phyloP scores from a whole-genome alignment of 2,329 filamentous ascomycete genomes.

The Iodosphaeria phyllophila region DNA sequence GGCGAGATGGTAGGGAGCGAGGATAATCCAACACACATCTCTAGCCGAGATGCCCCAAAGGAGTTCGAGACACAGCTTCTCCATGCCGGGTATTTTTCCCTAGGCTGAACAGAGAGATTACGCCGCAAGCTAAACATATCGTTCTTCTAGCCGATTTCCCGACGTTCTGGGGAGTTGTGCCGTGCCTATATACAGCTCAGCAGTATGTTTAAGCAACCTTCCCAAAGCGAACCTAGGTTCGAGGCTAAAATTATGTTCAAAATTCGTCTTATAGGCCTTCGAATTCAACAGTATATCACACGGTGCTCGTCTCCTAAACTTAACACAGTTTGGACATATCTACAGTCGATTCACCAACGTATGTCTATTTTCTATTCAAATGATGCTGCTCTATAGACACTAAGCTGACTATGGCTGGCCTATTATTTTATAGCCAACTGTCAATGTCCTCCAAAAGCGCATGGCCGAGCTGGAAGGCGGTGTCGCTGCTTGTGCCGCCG shows the following conservation, averaged over 20 bases:
- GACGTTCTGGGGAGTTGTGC: too few relatives aligned
- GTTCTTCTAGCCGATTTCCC: too few relatives aligned
- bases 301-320: slow-evolving; percentile 80
- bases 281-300: slow-evolving; percentile 93
- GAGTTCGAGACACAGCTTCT: slow-evolving; percentile 76
- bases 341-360: slow-evolving; percentile 95
- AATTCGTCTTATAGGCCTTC: slow-evolving; percentile 56
- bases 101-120: slow-evolving; percentile 3
- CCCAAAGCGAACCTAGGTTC: too few relatives aligned
- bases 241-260: too few relatives aligned
- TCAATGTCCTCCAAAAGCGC: slow-evolving; percentile 91
- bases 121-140: slow-evolving; percentile 4
- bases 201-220: too few relatives aligned
- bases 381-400: neutral
- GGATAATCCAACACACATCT: too few relatives aligned
- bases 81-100: slow-evolving; percentile 50
- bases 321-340: slow-evolving; percentile 95
- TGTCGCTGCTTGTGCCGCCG: slow-evolving; percentile 63
- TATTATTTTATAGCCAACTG: slow-evolving; percentile 45
- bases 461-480: slow-evolving; percentile 91
- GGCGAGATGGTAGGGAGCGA: too few relatives aligned
- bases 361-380: slow-evolving; percentile 14
- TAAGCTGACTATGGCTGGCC: neutral
- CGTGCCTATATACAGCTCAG: too few relatives aligned
- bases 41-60: too few relatives aligned